Percentiles rank a stretch among this genome's conserved stretches.
Evolutionary conservation across 78 protist genomes (phyloP).

Genomic region (Bigelowiella natans): DNA sequence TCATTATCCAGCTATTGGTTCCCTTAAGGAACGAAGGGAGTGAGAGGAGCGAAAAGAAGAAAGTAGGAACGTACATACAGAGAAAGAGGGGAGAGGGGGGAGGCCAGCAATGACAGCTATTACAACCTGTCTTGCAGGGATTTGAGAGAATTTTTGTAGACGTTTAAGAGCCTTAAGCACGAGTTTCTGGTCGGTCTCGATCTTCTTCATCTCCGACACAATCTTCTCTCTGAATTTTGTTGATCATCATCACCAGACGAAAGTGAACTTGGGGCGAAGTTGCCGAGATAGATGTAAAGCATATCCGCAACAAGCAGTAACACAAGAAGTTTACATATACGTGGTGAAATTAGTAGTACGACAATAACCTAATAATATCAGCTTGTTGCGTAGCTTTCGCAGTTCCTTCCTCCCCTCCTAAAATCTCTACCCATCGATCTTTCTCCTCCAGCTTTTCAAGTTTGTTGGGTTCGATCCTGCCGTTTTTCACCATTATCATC

Average conservation of each 20-base stretch:
- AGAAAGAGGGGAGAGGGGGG: too few species aligned
- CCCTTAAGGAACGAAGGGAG: neutral
- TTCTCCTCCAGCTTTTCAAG: neutral
- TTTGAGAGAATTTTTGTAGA: neutral
- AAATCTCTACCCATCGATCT: neutral
- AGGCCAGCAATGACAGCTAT: too few species aligned
- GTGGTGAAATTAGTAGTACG: too few species aligned
- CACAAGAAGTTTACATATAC: too few species aligned
- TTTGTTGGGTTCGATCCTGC: neutral
- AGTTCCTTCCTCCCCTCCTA: neutral
- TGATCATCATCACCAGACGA: too few species aligned
- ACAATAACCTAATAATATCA: neutral
- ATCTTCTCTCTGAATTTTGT: too few species aligned
- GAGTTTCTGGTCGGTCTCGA: neutral
- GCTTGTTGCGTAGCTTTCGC: neutral
- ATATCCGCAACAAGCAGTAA: too few species aligned
- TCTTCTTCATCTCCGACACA: neutral
- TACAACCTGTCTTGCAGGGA: neutral
- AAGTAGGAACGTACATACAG: too few species aligned
- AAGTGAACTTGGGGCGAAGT: too few species aligned
- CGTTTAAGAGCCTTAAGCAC: neutral
- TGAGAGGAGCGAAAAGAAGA: neutral
- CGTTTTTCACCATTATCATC: too few species aligned
- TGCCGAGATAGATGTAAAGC: too few species aligned
- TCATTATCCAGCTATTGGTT: neutral